These are phyloP conservation scores for Boletus vermiculosoides DNA, from an alignment of 768 basidiomycete species.

Conservation along the genomic window DNA sequence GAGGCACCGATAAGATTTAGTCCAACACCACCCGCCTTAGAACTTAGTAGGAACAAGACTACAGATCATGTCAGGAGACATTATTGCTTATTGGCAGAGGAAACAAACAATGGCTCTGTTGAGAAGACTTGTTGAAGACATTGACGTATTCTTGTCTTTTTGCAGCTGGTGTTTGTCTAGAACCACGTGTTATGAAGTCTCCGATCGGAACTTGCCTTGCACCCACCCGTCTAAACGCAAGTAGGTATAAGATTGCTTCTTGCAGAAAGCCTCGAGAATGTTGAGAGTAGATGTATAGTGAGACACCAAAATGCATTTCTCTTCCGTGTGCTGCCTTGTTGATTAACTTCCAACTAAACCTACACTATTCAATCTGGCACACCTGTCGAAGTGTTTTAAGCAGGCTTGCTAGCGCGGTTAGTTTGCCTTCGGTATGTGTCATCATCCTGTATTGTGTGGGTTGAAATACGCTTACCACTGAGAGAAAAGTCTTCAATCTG, in stretches of 20 bases:
- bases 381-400: constrained; percentile 63
- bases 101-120: constrained; percentile 64
- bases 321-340: constrained; percentile 63
- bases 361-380: background rate
- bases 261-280: constrained; percentile 84
- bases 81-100: background rate
- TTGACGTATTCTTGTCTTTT: constrained; percentile 89
- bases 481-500: constrained; percentile 69
- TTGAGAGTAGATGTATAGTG: constrained; percentile 95
- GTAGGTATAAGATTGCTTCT: constrained; percentile 70
- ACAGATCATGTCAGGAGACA: constrained; percentile 4
- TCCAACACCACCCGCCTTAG: constrained; percentile 94
- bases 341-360: constrained; percentile 1
- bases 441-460: background rate
- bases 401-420: constrained; percentile 63
- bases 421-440: constrained; percentile 56
- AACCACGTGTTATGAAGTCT: background rate
- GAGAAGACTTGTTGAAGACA: constrained; percentile 77
- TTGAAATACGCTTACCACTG: constrained; percentile 58
- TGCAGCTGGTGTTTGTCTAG: constrained; percentile 68
- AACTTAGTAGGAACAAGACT: constrained; percentile 91
- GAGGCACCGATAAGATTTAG: constrained; percentile 93
- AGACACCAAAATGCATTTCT: constrained; percentile 96
- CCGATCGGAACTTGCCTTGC: background rate
- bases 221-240: constrained; percentile 83